Percentiles rank a stretch among this genome's conserved stretches.
phyloP scores from a whole-genome alignment of 352 stramenopile genomes.

The Saprolegnia diclina region DNA sequence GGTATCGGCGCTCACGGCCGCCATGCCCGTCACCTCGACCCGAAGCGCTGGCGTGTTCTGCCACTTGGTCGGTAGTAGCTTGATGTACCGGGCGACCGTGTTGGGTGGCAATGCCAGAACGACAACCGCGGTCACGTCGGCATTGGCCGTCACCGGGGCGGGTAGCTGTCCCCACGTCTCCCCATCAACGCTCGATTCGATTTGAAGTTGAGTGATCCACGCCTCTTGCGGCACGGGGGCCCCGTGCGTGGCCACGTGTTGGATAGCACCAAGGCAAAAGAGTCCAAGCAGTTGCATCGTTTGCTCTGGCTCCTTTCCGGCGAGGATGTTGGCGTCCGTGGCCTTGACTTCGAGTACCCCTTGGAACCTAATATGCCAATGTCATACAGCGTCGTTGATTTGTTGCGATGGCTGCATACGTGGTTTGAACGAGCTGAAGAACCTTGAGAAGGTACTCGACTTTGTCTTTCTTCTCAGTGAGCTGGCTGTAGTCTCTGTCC shows the following conservation, averaged over 20 bases:
- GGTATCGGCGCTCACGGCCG: slow-evolving; percentile 46
- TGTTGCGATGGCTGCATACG: slow-evolving; percentile 28
- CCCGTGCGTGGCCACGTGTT: slow-evolving; percentile 5
- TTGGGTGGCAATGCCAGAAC: background rate
- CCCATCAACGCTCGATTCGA: slow-evolving; percentile 55
- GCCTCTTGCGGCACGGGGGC: slow-evolving; percentile 1
- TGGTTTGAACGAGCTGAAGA: slow-evolving; percentile 62
- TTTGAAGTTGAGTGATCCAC: slow-evolving; percentile 59
- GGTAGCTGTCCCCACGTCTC: slow-evolving; percentile 45
- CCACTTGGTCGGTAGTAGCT: slow-evolving; percentile 62
- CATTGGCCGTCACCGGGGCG: slow-evolving; percentile 29
- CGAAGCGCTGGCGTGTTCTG: slow-evolving; percentile 53
- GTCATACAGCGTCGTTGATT: background rate
- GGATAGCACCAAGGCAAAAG: slow-evolving; percentile 18
- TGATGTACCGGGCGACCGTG: slow-evolving; percentile 44
- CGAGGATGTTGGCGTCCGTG: slow-evolving; percentile 68
- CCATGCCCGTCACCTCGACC: slow-evolving; percentile 58
- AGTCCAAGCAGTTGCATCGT: slow-evolving; percentile 61
- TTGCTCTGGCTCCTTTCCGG: slow-evolving; percentile 65
- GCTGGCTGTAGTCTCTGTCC: slow-evolving; percentile 60
- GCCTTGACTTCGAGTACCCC: slow-evolving; percentile 30
- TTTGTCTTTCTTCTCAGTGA: slow-evolving; percentile 66
- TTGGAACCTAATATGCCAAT: slow-evolving; percentile 15
- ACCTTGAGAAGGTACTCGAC: slow-evolving; percentile 69
- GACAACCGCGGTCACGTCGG: slow-evolving; percentile 12